Percentiles rank a stretch among this genome's conserved stretches.
Conservation (phyloP, 169 alveolate genomes). For the Pseudocohnilembus persalinus region DNA sequence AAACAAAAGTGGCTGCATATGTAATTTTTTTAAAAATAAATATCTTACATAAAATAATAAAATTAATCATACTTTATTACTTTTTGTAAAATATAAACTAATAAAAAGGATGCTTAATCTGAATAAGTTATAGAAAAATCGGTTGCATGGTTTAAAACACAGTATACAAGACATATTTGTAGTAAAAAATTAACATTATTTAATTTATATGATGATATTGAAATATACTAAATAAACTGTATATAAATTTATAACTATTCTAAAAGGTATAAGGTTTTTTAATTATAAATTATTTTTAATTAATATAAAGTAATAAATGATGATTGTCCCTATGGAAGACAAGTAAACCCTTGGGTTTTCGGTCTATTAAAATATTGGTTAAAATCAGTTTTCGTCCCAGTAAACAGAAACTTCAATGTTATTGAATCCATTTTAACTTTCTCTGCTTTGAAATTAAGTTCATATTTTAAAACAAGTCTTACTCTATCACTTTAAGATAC, state of each 20-base stretch:
- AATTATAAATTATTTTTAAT: too few relatives aligned
- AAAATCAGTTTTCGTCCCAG: conserved; percentile 49
- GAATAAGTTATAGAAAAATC: conserved; percentile 34
- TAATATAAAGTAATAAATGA: conserved; percentile 39
- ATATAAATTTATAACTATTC: too few relatives aligned
- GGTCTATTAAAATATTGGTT: conserved; percentile 45
- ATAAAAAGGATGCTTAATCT: conserved; percentile 11
- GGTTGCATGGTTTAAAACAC: conserved; percentile 49
- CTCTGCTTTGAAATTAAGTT: conserved; percentile 15
- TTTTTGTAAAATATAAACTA: too few relatives aligned
- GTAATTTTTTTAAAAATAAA: background rate
- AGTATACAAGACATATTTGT: conserved; percentile 53
- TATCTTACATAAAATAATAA: background rate
- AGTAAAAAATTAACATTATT: background rate
- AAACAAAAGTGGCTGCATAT: conserved; percentile 42
- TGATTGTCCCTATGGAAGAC: conserved; percentile 38
- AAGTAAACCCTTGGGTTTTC: conserved; percentile 45
- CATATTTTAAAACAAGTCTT: conserved; percentile 37
- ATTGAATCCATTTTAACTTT: conserved; percentile 38
- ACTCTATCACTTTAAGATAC: conserved; percentile 23
- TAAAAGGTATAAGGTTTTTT: too few relatives aligned
- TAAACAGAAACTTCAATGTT: conserved; percentile 34
- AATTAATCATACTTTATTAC: too few relatives aligned
- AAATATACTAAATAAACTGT: background rate
- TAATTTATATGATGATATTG: too few relatives aligned